These are phyloP conservation scores for Kalmanozyma brasiliensis DNA, from an alignment of 1,284 basidiomycete genomes.

Conservation along the genomic window DNA sequence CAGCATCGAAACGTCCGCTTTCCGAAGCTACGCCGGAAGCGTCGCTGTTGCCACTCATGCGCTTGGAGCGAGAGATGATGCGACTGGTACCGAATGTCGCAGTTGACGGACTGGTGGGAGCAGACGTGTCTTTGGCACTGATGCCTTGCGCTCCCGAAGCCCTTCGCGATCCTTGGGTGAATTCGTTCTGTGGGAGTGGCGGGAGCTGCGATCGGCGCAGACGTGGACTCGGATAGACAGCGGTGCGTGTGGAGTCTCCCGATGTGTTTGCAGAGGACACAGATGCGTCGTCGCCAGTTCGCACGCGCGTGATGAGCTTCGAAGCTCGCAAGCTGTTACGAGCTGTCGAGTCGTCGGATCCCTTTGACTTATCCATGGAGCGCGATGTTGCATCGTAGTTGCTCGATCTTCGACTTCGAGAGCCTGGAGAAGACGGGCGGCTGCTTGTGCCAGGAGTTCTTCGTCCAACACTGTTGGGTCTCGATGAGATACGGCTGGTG, in stretches of 20 bases:
- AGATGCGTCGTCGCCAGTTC: slow-evolving; percentile 19
- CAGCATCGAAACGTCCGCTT: slow-evolving; percentile 17
- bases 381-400: slow-evolving; percentile 41
- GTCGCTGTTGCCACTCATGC: slow-evolving; percentile 47
- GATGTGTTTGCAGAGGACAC: slow-evolving; percentile 7
- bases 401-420: slow-evolving; percentile 39
- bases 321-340: slow-evolving; percentile 41
- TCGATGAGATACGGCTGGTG: slow-evolving; percentile 40
- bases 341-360: slow-evolving; percentile 18
- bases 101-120: slow-evolving; percentile 18
- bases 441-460: slow-evolving; percentile 47
- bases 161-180: slow-evolving; percentile 31
- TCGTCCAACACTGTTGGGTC: slow-evolving; percentile 49
- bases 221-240: slow-evolving; percentile 50
- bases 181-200: slow-evolving; percentile 51
- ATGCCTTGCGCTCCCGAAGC: slow-evolving; percentile 18
- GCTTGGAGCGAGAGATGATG: slow-evolving; percentile 32
- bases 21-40: slow-evolving; percentile 26
- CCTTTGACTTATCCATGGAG: slow-evolving; percentile 31
- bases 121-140: slow-evolving; percentile 17
- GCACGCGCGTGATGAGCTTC: slow-evolving; percentile 30
- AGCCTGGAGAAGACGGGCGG: slow-evolving; percentile 45
- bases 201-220: slow-evolving; percentile 52
- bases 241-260: slow-evolving; percentile 20
- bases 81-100: slow-evolving; percentile 19